Conservation (phyloP, 345 rosid genomes). For the Kandelia obovata region DNA sequence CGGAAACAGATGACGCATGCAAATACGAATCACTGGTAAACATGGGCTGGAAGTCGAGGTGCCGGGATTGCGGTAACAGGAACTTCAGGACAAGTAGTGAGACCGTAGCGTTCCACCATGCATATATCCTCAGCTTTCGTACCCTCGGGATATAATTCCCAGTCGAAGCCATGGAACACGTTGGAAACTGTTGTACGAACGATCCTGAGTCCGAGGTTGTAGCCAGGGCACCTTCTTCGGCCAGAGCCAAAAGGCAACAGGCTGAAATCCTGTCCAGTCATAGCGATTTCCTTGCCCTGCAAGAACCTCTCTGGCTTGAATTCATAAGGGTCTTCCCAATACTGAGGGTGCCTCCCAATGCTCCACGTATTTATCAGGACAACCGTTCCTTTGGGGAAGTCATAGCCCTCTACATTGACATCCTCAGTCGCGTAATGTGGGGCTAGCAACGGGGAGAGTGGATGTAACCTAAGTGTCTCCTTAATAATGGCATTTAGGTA, state of each 20-base stretch:
- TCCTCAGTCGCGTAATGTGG: slow-evolving; percentile 21
- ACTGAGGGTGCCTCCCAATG: slow-evolving; percentile 24
- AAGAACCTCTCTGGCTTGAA: slow-evolving; percentile 32
- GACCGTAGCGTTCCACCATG: slow-evolving; percentile 32
- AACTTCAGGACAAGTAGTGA: slow-evolving; percentile 17
- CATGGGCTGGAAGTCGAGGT: slow-evolving; percentile 17
- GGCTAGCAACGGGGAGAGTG: slow-evolving; percentile 12
- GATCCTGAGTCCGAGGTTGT: slow-evolving; percentile 21
- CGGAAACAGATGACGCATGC: too few species aligned
- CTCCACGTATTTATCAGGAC: slow-evolving; percentile 28
- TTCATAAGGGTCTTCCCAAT: slow-evolving; percentile 23
- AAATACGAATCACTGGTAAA: too few species aligned
- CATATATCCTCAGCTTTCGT: slow-evolving; percentile 17
- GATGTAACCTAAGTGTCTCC: slow-evolving; percentile 31
- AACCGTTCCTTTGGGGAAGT: slow-evolving; percentile 18
- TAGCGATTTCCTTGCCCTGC: slow-evolving; percentile 2
- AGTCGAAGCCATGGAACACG: slow-evolving; percentile 28
- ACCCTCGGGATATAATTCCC: slow-evolving; percentile 18
- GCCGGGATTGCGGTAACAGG: slow-evolving; percentile 13
- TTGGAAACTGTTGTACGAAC: slow-evolving; percentile 26
- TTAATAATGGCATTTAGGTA: slow-evolving; percentile 27
- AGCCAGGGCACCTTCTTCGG: slow-evolving; percentile 39
- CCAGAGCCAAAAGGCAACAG: slow-evolving; percentile 38
- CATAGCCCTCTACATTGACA: slow-evolving; percentile 18
- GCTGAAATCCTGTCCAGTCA: slow-evolving; percentile 29